Evolutionary conservation across 495 filamentous ascomycete species (phyloP).

Genomic region (Cenococcum geophilum): DNA sequence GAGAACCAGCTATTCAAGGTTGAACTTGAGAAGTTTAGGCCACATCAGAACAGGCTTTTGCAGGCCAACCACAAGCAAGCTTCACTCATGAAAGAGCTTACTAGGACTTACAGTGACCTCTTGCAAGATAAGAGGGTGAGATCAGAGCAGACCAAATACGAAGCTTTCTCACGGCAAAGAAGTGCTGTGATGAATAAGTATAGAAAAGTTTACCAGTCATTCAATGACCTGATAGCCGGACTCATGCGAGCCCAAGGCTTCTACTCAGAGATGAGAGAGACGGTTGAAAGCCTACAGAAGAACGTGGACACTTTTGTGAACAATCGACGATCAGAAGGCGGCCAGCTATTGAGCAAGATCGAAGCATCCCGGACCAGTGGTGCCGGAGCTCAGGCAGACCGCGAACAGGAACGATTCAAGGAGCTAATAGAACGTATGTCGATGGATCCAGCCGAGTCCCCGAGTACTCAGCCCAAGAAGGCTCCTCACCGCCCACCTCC

Average conservation of each 20-base stretch:
- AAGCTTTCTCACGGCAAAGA: conserved; percentile 75
- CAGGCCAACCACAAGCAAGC: conserved; percentile 93
- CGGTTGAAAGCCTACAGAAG: conserved; percentile 87
- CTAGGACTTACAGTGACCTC: conserved; percentile 76
- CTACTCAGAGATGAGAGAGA: conserved; percentile 93
- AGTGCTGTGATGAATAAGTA: conserved; percentile 78
- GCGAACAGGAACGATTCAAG: conserved; percentile 76
- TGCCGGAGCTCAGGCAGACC: conserved; percentile 69
- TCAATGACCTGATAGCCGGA: conserved; percentile 82
- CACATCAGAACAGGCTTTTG: conserved; percentile 82
- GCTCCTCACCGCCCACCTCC: conserved; percentile 40
- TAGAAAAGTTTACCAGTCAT: conserved; percentile 86
- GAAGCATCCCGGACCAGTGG: conserved; percentile 66
- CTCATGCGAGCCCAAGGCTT: conserved; percentile 81
- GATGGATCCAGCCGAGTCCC: conserved; percentile 54
- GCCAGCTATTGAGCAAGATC: conserved; percentile 80
- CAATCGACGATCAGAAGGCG: conserved; percentile 86
- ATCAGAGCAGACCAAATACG: conserved; percentile 90
- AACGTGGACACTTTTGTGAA: conserved; percentile 96
- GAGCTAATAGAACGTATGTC: conserved; percentile 95
- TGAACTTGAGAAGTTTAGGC: conserved; percentile 92
- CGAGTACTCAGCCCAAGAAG: conserved; percentile 34
- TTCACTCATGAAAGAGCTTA: conserved; percentile 90
- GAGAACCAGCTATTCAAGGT: conserved; percentile 86
- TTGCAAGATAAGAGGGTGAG: conserved; percentile 92